Base-by-base conservation (phyloP, 106 monocot genomes). In the Agapanthus africanus region DNA sequence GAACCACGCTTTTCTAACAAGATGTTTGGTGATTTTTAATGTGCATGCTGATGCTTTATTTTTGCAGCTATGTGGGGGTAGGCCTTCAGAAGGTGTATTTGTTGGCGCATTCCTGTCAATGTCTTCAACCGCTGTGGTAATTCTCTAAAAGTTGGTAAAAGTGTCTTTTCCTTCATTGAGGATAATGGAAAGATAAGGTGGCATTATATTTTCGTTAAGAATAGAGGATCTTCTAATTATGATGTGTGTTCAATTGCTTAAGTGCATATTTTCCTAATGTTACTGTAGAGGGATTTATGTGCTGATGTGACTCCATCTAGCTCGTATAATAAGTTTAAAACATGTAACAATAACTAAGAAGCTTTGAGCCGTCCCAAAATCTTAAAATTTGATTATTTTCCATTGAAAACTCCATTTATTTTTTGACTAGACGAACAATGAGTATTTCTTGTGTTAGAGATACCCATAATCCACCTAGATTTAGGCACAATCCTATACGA, bases 91-190 rank as follows among this genome's bases (percentile, higher is more conserved):
- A 39, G 95, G 95, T 14, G 82, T 82, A 38, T 89, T 89, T 77
- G 91, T 97, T 72, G 95, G 95, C 42, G 88, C 78, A 41, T 79
- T 97, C 39, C 73, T 97, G 63, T 97, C 95, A 44, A 97, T 97
- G 95, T 97, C 95, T 31, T 97, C 95, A 39, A 97, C 95, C 40
- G 95, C 91, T 75, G 95, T 97, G 88, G 95, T 95, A 91, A 2
- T 38, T 79, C 62, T 56, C 59, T 59, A 51, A 63, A 63, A 4
- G n/a, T 21, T 63, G 19, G 21, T 21, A 37, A 37, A 1, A 8
- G 7, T 33, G 30, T 35, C n/a, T 8, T 19, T 61, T 61, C 40
- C 19, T 37, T 33, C 0, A 8, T 2, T 39, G 22, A 65, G 37
- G 30, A 40, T 40, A 57, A 57, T 57, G 10, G 1, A 57, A 13